Conservation (phyloP, 495 filamentous ascomycete genomes). For the Elasticomyces elasticus region DNA sequence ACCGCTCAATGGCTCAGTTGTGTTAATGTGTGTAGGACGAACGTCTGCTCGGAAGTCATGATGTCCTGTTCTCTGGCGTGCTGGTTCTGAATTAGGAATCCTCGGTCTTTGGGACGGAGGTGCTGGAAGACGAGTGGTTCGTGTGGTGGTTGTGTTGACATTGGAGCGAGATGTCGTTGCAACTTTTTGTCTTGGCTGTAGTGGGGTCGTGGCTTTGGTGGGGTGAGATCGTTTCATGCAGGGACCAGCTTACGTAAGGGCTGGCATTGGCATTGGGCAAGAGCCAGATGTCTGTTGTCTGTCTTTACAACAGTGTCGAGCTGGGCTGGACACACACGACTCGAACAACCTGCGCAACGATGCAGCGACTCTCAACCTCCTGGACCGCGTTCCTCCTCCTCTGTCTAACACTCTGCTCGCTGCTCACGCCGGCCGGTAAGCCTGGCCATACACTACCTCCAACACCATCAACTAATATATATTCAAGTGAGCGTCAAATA, state of each 20-base stretch:
- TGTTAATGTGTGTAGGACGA: conserved; percentile 34
- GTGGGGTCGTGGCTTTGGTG: neutral
- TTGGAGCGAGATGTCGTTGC: neutral
- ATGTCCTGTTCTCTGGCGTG: conserved; percentile 39
- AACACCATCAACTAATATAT: neutral
- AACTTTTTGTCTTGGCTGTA: neutral
- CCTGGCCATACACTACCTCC: neutral
- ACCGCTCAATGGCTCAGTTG: conserved; percentile 2
- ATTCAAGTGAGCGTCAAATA: conserved; percentile 82
- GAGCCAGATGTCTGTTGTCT: neutral
- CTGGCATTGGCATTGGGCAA: neutral
- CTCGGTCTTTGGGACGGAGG: conserved; percentile 41
- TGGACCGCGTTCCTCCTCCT: conserved; percentile 12
- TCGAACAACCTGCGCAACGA: conserved; percentile 1
- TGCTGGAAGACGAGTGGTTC: conserved; percentile 39
- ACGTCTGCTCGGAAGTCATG: conserved; percentile 93
- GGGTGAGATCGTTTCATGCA: neutral
- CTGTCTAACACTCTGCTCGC: conserved; percentile 12
- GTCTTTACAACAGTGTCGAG: no score
- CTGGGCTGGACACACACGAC: neutral
- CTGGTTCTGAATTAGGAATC: conserved; percentile 21
- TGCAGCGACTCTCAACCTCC: conserved; percentile 8
- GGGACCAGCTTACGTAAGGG: no score
- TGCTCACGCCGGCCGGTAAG: conserved; percentile 30
- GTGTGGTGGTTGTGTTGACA: conserved; percentile 17